phyloP scores from a whole-genome alignment of 345 rosid genomes.

The Sonneratia alba region DNA sequence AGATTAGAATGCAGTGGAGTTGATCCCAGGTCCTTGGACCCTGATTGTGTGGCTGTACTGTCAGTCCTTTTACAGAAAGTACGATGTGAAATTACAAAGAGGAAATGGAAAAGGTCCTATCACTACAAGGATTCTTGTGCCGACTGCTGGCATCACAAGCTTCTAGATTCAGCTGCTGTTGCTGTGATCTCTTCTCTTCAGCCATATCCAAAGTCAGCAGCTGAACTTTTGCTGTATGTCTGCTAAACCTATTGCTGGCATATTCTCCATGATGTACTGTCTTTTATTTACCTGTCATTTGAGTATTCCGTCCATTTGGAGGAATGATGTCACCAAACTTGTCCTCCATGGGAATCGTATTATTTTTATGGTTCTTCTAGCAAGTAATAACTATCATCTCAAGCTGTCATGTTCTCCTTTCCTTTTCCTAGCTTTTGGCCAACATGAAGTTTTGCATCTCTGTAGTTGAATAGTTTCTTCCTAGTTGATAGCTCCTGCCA shows the following conservation, averaged over 20 bases:
- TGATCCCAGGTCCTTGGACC: constrained; percentile 20
- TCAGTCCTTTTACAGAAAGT: constrained; percentile 65
- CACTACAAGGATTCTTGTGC: constrained; percentile 34
- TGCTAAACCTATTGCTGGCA: constrained; percentile 3
- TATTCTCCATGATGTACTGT: not conserved
- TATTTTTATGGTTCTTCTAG: not conserved
- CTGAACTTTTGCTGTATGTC: constrained; percentile 60
- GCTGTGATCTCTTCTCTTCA: constrained; percentile 35
- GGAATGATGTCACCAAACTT: not conserved
- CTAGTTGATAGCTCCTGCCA: not conserved
- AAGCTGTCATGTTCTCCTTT: not conserved
- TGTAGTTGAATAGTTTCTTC: not conserved
- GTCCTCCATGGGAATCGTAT: not conserved
- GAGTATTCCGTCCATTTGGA: not conserved
- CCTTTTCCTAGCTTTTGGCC: not conserved
- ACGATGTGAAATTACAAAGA: constrained; percentile 40
- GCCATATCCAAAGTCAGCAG: constrained; percentile 33
- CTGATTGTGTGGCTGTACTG: constrained; percentile 29
- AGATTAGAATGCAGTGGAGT: constrained; percentile 26
- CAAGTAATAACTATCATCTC: not conserved
- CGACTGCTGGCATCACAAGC: constrained; percentile 66
- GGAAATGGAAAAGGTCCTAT: constrained; percentile 28
- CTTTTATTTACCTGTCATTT: not conserved
- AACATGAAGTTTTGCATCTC: not conserved
- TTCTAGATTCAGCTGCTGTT: constrained; percentile 68